Evolutionary conservation across 169 alveolate genomes (phyloP), one percentile per base, ranked within the genome.

Genomic region (Cryptosporidium muris): DNA sequence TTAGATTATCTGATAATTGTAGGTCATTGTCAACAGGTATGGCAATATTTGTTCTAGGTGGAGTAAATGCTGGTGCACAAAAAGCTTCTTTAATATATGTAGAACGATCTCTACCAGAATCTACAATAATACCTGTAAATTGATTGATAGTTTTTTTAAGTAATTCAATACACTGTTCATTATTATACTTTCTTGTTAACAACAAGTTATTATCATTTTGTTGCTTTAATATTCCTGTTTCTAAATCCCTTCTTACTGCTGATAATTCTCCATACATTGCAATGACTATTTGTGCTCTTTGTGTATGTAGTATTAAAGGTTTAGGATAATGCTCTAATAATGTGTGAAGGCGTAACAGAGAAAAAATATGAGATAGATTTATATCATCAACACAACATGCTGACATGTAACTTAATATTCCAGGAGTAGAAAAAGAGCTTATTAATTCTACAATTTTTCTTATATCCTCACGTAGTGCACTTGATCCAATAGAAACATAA

Each of bases 61-160:
- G 85, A 58, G 85, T 68, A 58, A 74, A 74, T 12, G 85, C 16
- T 2, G 85, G 85, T 12, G 85, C 85, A 12, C 85, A 74, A 74
- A 74, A 74, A 45, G 60, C 85, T 60, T 74, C 85, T 48, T 74
- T 74, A 42, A 74, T 58, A 74, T 45, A 74, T 5, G 85, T 74
- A 25, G 85, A 52, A 58, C 85, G 38, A 43, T 74, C 85, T 58
- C 85, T 74, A 54, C 85, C 85, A 4, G 85, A 74, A 48, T 74
- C 85, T 42, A 74, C 6, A 14, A 74, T 74, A 25, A 74, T 34
- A 37, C 85, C 85, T 3, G 74, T 51, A 6, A 74, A 64, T 42
- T 74, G 85, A 25, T 74, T 74, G 25, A 74, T 58, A 4, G 85
- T 74, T 64, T 58, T 34, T 60, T 74, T 74, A 2, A 74, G 62